Base-by-base conservation (phyloP, 2,329 filamentous ascomycete species). In the Microthyrium microscopicum region DNA sequence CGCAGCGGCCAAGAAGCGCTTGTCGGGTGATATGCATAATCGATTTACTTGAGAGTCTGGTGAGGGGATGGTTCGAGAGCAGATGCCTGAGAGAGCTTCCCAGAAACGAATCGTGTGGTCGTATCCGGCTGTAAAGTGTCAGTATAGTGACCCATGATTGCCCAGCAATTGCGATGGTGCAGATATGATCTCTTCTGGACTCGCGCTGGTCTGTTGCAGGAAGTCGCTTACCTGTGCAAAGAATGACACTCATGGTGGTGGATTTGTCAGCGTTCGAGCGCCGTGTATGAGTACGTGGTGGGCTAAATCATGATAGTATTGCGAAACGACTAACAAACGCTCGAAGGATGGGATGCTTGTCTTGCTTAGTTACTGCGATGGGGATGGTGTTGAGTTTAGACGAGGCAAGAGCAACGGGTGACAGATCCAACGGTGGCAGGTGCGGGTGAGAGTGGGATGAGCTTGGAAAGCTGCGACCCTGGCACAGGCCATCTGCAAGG, bases 21-120 rank as follows among this genome's bases (percentile, higher is more conserved):
- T 98, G 62, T 98, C 89, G 41, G 89, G 89, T 9, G 89, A 94
- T 50, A 98, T 98, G 57, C 87, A 95, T 31, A 98, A 76, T 27
- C 89, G 81, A 58, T 98, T 98, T 46, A 98, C 89, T 57, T 98
- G 89, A 7, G 87, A 95, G 57, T 98, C 89, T 3, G 89, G 83
- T 51, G 98, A 87, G 46, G 94, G 89, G 46, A 98, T 95, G 16
- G 89, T 98, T 43, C 89, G 81, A 26, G 84, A 94, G 61, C 89
- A 98, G 48, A 98, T 95, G 34, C 89, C 89, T 8, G 85, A 94
- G 36, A 98, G 70, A 2, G 89, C 89, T 58, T 98, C 89, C 89
- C 89, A 98, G 62, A 98, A 98, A 42, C 75, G 66, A 42, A 82
- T 81, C 20, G 76, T 81, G 54, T 79, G 76, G 54, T 80, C 76